Evolutionary conservation across 768 basidiomycete species (phyloP).

Genomic region (Sporobolomyces pararoseus): DNA sequence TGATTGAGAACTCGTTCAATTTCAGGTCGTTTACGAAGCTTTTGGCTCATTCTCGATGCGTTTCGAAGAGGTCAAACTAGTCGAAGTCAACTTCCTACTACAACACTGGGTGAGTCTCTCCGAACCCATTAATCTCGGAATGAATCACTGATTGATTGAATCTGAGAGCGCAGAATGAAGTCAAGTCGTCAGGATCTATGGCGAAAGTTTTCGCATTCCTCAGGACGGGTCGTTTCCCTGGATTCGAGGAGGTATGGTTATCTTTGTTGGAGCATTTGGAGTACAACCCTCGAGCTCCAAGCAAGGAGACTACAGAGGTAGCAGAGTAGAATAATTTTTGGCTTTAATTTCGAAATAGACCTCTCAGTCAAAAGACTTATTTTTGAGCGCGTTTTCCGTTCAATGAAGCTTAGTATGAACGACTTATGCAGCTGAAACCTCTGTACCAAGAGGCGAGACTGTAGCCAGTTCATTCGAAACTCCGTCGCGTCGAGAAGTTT

Average conservation of each 20-base stretch:
- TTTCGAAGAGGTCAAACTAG: conserved; percentile 51
- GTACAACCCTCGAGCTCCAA: neutral
- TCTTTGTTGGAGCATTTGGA: conserved; percentile 44
- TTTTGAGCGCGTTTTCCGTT: neutral
- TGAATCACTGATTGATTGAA: neutral
- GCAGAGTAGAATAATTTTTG: neutral
- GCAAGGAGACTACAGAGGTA: neutral
- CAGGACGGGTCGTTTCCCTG: conserved; percentile 42
- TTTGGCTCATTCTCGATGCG: conserved; percentile 51
- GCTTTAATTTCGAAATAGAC: neutral
- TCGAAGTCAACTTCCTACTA: conserved; percentile 45
- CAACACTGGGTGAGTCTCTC: conserved; percentile 34
- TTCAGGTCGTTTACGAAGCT: conserved; percentile 51
- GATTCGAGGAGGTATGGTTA: conserved; percentile 49
- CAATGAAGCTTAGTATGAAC: too few relatives aligned
- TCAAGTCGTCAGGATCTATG: conserved; percentile 30
- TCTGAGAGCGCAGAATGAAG: conserved; percentile 44
- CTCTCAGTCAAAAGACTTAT: neutral
- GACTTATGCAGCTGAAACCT: too few relatives aligned
- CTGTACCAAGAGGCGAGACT: too few relatives aligned
- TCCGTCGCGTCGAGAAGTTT: neutral
- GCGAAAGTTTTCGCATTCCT: conserved; percentile 30
- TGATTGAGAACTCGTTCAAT: neutral
- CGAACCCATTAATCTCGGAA: neutral
- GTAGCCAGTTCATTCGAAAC: too few relatives aligned